Percentiles rank a stretch among this genome's conserved stretches.
Conservation (phyloP, 1,284 basidiomycete genomes). For the Tylopilus orsonianus region DNA sequence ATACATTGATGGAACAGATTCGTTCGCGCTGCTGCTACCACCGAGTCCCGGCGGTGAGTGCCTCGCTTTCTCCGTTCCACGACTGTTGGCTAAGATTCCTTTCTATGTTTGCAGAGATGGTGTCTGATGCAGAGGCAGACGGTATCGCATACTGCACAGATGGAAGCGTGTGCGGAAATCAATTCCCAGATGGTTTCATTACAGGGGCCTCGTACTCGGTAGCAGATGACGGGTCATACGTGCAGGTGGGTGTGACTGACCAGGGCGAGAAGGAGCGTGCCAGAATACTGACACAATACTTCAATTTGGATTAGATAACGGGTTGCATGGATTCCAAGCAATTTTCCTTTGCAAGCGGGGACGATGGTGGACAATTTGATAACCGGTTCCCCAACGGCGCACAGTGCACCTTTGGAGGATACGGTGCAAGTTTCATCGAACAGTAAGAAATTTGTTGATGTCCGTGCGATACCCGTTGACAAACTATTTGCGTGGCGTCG, state of each 20-base stretch:
- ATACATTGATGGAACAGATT: slow-evolving; percentile 34
- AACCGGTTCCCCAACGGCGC: slow-evolving; percentile 52
- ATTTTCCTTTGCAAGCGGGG: slow-evolving; percentile 38
- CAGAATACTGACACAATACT: neutral
- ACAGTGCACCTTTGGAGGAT: slow-evolving; percentile 50
- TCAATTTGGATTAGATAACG: slow-evolving; percentile 38
- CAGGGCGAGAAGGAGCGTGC: neutral
- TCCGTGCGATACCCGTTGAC: neutral
- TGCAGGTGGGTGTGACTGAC: slow-evolving; percentile 38
- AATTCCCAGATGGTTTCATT: slow-evolving; percentile 42
- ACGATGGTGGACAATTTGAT: slow-evolving; percentile 51
- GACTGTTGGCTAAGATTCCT: neutral
- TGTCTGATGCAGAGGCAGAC: slow-evolving; percentile 46
- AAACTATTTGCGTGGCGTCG: neutral
- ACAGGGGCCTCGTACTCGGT: slow-evolving; percentile 39
- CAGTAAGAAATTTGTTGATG: slow-evolving; percentile 34
- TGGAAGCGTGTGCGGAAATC: slow-evolving; percentile 31
- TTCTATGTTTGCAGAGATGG: slow-evolving; percentile 33
- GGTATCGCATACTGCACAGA: slow-evolving; percentile 41
- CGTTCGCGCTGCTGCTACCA: slow-evolving; percentile 46
- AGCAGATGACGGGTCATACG: slow-evolving; percentile 42
- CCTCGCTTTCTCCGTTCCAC: neutral
- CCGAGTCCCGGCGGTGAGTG: slow-evolving; percentile 36
- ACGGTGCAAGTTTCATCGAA: slow-evolving; percentile 52
- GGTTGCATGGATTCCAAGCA: slow-evolving; percentile 47